Percentiles rank a stretch among this genome's conserved stretches.
phyloP scores from a whole-genome alignment of 805 yeast genomes.

The Kodamaea lidongshanica region DNA sequence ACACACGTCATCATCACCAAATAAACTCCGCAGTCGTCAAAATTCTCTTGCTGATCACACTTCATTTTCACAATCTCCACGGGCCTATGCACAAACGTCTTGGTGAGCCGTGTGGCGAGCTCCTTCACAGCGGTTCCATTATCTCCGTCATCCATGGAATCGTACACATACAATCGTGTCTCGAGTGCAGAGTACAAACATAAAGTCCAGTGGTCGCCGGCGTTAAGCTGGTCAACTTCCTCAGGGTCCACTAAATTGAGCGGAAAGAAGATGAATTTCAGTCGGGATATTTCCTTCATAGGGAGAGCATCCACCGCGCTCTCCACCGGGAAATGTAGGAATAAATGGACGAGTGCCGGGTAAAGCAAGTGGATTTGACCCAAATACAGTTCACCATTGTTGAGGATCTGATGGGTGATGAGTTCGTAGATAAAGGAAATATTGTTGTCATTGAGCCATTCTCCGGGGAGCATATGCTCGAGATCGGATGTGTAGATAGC shows the following conservation, averaged over 20 bases:
- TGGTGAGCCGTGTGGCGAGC: slow-evolving; percentile 21
- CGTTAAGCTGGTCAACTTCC: slow-evolving; percentile 42
- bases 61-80: slow-evolving; percentile 24
- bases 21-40: slow-evolving; percentile 59
- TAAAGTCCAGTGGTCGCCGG: slow-evolving; percentile 76
- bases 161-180: slow-evolving; percentile 48
- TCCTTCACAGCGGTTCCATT: slow-evolving; percentile 21
- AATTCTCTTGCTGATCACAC: slow-evolving; percentile 58
- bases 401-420: slow-evolving; percentile 19
- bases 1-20: slow-evolving; percentile 33
- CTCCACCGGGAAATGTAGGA: slow-evolving; percentile 43
- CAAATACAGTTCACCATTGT: slow-evolving; percentile 10
- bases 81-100: slow-evolving; percentile 15
- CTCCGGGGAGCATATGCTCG: slow-evolving; percentile 50
- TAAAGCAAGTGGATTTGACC: slow-evolving; percentile 29
- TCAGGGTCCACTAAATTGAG: slow-evolving; percentile 52
- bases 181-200: slow-evolving; percentile 47
- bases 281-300: slow-evolving; percentile 24
- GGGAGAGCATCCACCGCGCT: slow-evolving; percentile 28
- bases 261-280: slow-evolving; percentile 56
- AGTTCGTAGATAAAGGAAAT: slow-evolving; percentile 58
- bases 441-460: slow-evolving; percentile 72
- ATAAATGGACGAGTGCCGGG: slow-evolving; percentile 62
- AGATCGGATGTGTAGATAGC: slow-evolving; percentile 56
- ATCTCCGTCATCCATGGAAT: slow-evolving; percentile 41